Base-by-base conservation (phyloP, 2,329 filamentous ascomycete species). In the Teratosphaeria viscida region DNA sequence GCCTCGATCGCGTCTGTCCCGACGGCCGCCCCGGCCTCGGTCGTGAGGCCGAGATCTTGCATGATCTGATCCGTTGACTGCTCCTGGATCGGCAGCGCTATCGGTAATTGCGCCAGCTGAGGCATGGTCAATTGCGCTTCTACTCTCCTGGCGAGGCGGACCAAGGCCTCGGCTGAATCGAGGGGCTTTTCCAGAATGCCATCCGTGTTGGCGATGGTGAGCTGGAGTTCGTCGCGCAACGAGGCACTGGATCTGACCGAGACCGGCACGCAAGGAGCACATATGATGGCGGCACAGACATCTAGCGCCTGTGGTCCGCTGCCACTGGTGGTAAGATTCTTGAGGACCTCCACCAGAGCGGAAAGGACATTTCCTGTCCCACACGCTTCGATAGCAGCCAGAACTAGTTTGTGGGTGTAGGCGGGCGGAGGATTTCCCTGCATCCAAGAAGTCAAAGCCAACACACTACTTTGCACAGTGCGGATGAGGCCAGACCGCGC, bases 321-420 rank as follows among this genome's bases (percentile, higher is more conserved):
- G 4, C 82, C 82, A 0, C 78, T 72, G 34, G 85, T 82, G 0
- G 82, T 82, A 62, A 87, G 83, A 19, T 81, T 73, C 65, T 82
- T 83, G 6, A 90, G 73, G 65, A 91, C 88, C 7, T 90, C 84
- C 11, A 90, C 69, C 26, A 92, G 81, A 5, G 84, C 74, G 1
- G 78, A 72, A 0, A 92, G 73, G 0, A 89, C 74, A 4, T 79
- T 77, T 60, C 78, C 81, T 0, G 86, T 81, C 0, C 87, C 87
- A 0, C 88, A 74, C 35, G 88, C 76, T 59, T 82, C 81, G 39
- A 83, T 72, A 0, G 81, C 83, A 0, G 81, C 79, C 8, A 89
- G 79, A 2, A 90, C 75, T 63, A 88, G 85, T 4, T 86, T 83
- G 68, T 91, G 87, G 0, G 86, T 89, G 70, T 92, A 92, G 11